Evolutionary conservation across 2,329 filamentous ascomycete genomes (phyloP), one percentile per base, ranked within the genome.

Genomic region (Zymoseptoria ardabiliae): DNA sequence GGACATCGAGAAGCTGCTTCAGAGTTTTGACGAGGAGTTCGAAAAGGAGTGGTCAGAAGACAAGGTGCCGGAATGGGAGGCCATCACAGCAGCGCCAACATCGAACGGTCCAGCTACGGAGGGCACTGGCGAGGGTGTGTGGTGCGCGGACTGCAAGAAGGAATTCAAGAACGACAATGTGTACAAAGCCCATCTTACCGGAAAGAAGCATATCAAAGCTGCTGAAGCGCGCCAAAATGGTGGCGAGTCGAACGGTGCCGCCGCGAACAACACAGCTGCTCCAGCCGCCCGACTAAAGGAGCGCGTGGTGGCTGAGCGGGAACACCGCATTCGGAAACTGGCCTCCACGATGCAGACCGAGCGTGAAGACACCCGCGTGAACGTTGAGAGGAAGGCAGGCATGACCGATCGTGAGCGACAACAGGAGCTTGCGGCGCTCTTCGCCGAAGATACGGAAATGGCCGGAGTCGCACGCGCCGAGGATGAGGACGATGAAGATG

Each of bases 381-480:
- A 99, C 70, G 91, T 97, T 10, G 95, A 99, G 80, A 89, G 94
- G 55, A 94, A 91, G 74, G 91, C 95, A 73, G 93, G 93, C 65
- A 96, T 99, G 91, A 99, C 94, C 2, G 93, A 97, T 72, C 87
- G 91, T 30, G 94, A 99, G 74, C 88, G 94, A 13, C 89, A 95
- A 70, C 90, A 96, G 75, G 95, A 99, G 73, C 82, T 97, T 11
- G 92, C 96, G 57, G 91, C 92, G 51, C 78, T 97, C 13, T 90
- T 92, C 74, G 82, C 83, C 0, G 85, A 88, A 66, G 77, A 81
- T 30, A 73, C 76, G 0, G 85, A 88, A 66, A 77, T 80, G 25
- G 74, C 77, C 0, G 81, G 81, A 19, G 68, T 73, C 19, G 66
- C 71, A 2, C 64, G 64, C 13, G 62, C 62, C 0, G 76, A 78